Conservation (phyloP, 192 early-diverging fungal species). For the Coemansia sp. region DNA sequence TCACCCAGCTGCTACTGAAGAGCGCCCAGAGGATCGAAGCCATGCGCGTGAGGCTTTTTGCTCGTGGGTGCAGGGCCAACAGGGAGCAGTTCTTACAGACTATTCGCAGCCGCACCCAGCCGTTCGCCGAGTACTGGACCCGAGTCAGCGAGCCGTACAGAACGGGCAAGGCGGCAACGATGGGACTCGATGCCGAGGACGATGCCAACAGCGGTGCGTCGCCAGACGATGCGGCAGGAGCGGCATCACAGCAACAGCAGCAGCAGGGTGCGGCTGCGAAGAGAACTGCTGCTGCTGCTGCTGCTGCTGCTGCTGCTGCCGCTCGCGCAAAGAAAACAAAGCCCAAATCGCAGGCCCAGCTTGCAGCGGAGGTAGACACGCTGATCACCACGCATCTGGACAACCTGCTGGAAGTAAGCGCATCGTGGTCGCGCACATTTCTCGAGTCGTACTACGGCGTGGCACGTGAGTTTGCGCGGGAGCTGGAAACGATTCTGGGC, state of each 20-base stretch:
- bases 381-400: constrained; percentile 53
- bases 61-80: constrained; percentile 50
- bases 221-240: constrained; percentile 6
- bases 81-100: constrained; percentile 55
- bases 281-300: background rate
- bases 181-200: background rate
- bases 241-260: background rate
- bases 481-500: constrained; percentile 57
- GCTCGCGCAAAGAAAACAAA: constrained; percentile 7
- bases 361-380: constrained; percentile 51
- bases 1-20: constrained; percentile 55
- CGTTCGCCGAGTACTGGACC: constrained; percentile 61
- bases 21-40: constrained; percentile 58
- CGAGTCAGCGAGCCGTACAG: constrained; percentile 52
- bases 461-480: constrained; percentile 57
- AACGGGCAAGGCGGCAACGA: constrained; percentile 27
- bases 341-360: constrained; percentile 18
- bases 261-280: background rate
- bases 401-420: constrained; percentile 54
- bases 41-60: constrained; percentile 57
- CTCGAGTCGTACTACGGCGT: constrained; percentile 59
- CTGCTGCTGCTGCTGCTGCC: too few relatives aligned
- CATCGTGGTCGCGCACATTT: constrained; percentile 56
- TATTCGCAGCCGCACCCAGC: constrained; percentile 50
- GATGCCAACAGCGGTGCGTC: too few relatives aligned